Evolutionary conservation across 2,329 filamentous ascomycete genomes (phyloP).

Genomic region (Paraphoma sp.): DNA sequence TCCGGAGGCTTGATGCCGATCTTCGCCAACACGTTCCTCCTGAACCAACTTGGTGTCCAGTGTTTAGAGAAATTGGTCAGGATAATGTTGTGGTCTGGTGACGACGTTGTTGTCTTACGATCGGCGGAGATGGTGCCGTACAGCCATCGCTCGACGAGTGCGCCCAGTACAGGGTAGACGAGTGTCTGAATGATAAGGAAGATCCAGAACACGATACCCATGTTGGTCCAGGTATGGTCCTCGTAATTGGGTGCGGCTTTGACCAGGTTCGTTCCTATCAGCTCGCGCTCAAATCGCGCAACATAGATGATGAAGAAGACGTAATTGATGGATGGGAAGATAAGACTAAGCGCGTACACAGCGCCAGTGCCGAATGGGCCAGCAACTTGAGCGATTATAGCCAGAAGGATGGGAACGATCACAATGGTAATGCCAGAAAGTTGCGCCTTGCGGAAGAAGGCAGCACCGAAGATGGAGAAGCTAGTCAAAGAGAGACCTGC

Average conservation of each 20-base stretch:
- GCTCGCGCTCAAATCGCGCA: conserved; percentile 75
- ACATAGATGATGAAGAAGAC: conserved; percentile 81
- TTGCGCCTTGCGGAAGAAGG: conserved; percentile 87
- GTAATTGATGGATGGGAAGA: conserved; percentile 90
- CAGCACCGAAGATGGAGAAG: conserved; percentile 79
- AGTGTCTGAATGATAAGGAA: conserved; percentile 81
- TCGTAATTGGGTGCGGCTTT: conserved; percentile 62
- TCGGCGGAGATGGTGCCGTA: conserved; percentile 74
- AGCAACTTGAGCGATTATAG: conserved; percentile 80
- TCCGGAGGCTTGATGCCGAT: conserved; percentile 60
- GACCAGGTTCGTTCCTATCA: conserved; percentile 66
- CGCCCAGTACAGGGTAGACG: conserved; percentile 76
- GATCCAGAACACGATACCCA: conserved; percentile 78
- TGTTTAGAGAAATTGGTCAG: conserved; percentile 78
- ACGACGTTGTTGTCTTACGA: conserved; percentile 51
- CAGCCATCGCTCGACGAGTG: conserved; percentile 73
- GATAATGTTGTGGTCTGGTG: conserved; percentile 65
- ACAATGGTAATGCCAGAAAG: conserved; percentile 83
- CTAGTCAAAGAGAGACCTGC: conserved; percentile 79
- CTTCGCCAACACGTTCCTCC: conserved; percentile 53
- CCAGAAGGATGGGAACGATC: conserved; percentile 75
- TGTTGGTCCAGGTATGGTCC: conserved; percentile 63
- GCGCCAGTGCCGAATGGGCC: conserved; percentile 67
- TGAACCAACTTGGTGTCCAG: conserved; percentile 72
- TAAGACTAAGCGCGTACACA: conserved; percentile 72